These are phyloP conservation scores for Exserohilum rostratum DNA, from an alignment of 2,329 filamentous ascomycete species.

Conservation along the genomic window DNA sequence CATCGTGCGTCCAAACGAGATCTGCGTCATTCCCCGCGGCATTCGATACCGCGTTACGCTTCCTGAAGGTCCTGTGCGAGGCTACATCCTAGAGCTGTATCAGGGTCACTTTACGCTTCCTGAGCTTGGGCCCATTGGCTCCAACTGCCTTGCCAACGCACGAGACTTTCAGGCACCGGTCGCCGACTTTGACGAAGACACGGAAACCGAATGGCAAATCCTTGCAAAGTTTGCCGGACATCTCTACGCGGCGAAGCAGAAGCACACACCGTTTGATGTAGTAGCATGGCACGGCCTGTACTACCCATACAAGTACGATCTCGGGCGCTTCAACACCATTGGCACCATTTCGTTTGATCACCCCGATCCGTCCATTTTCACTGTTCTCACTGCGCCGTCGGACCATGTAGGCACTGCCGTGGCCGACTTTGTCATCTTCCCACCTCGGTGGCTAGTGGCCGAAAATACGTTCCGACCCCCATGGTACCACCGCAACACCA, in stretches of 20 bases:
- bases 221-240: constrained; percentile 67
- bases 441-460: constrained; percentile 71
- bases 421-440: constrained; percentile 76
- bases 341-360: constrained; percentile 67
- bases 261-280: constrained; percentile 72
- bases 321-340: constrained; percentile 63
- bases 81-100: constrained; percentile 72
- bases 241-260: constrained; percentile 66
- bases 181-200: constrained; percentile 63
- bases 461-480: constrained; percentile 74
- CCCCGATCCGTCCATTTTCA: constrained; percentile 70
- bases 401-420: constrained; percentile 61
- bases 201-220: constrained; percentile 62
- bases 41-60: constrained; percentile 67
- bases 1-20: constrained; percentile 70
- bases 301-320: constrained; percentile 64
- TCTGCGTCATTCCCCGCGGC: constrained; percentile 70
- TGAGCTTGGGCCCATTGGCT: constrained; percentile 70
- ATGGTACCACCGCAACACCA: constrained; percentile 74
- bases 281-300: constrained; percentile 76
- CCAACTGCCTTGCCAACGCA: constrained; percentile 68
- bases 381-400: constrained; percentile 69
- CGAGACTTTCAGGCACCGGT: constrained; percentile 69
- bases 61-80: constrained; percentile 65
- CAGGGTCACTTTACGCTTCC: constrained; percentile 69